Conservation (phyloP, 495 filamentous ascomycete genomes). For the Entonaema liquescens region DNA sequence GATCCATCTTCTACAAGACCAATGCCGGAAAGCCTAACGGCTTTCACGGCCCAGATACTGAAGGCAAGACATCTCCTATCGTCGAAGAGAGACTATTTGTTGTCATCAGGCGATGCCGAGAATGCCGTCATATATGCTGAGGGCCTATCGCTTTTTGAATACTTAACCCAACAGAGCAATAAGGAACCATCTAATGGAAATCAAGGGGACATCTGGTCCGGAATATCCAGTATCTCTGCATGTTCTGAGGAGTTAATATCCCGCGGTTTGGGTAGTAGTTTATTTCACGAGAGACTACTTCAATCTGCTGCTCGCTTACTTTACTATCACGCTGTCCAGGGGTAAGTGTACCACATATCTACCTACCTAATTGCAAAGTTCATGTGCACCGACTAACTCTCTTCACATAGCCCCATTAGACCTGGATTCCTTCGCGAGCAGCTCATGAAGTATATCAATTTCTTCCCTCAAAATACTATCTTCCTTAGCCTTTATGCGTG, state of each 20-base stretch:
- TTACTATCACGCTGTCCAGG: conserved; percentile 67
- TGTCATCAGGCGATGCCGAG: conserved; percentile 57
- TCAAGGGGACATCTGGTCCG: conserved; percentile 61
- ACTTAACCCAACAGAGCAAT: conserved; percentile 57
- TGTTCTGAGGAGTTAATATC: conserved; percentile 50
- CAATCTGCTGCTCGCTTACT: conserved; percentile 75
- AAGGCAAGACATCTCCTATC: conserved; percentile 66
- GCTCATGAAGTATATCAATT: conserved; percentile 64
- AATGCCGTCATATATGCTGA: conserved; percentile 65
- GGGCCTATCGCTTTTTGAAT: conserved; percentile 69
- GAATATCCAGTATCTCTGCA: conserved; percentile 51
- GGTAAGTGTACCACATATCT: conserved; percentile 49
- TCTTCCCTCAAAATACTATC: conserved; percentile 80
- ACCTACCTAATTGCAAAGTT: not conserved
- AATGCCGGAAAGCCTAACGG: conserved; percentile 10
- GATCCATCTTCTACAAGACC: conserved; percentile 9
- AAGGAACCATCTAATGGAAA: conserved; percentile 47
- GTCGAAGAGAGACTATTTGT: conserved; percentile 63
- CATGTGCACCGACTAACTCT: conserved; percentile 23
- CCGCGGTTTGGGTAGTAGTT: conserved; percentile 44
- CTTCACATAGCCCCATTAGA: conserved; percentile 61
- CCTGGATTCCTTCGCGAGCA: conserved; percentile 68
- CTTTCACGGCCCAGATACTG: conserved; percentile 55
- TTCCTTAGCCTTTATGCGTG: conserved; percentile 76
- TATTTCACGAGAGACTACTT: conserved; percentile 65